Percentiles rank a stretch among this genome's conserved stretches.
Conservation (phyloP, 1,284 basidiomycete genomes). For the Thecaphora frezii region DNA sequence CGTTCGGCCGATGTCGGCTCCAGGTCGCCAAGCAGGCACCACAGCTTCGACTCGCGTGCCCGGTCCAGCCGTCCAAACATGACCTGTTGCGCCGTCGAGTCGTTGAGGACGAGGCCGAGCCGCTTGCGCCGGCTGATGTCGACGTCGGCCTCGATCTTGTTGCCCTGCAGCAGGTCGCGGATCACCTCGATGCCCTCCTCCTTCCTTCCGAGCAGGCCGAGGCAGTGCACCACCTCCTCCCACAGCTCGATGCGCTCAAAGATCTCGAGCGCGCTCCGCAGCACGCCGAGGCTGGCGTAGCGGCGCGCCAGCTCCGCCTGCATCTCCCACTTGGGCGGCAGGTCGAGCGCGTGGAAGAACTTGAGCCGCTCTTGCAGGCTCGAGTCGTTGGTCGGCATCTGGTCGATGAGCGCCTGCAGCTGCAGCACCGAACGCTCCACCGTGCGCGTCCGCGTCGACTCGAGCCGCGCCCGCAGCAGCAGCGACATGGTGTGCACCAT, state of each 20-base stretch:
- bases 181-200: conserved; percentile 52
- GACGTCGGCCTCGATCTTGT: conserved; percentile 51
- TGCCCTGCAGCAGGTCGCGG: conserved; percentile 47
- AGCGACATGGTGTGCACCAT: conserved; percentile 58
- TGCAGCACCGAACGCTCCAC: conserved; percentile 55
- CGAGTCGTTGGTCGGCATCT: conserved; percentile 57
- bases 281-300: conserved; percentile 50
- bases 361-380: conserved; percentile 55
- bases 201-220: conserved; percentile 48
- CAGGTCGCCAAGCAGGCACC: conserved; percentile 93
- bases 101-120: not conserved
- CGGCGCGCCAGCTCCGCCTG: conserved; percentile 53
- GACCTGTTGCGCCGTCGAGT: conserved; percentile 57
- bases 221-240: conserved; percentile 56
- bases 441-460: conserved; percentile 51
- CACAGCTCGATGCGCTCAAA: conserved; percentile 55
- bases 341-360: conserved; percentile 51
- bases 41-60: conserved; percentile 82
- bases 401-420: conserved; percentile 57
- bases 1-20: conserved; percentile 68
- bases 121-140: conserved; percentile 25
- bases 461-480: conserved; percentile 53
- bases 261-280: conserved; percentile 55
- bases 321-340: conserved; percentile 57
- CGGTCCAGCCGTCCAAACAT: conserved; percentile 66